Conservation (phyloP, 805 yeast species). For the Komagataella phaffii region DNA sequence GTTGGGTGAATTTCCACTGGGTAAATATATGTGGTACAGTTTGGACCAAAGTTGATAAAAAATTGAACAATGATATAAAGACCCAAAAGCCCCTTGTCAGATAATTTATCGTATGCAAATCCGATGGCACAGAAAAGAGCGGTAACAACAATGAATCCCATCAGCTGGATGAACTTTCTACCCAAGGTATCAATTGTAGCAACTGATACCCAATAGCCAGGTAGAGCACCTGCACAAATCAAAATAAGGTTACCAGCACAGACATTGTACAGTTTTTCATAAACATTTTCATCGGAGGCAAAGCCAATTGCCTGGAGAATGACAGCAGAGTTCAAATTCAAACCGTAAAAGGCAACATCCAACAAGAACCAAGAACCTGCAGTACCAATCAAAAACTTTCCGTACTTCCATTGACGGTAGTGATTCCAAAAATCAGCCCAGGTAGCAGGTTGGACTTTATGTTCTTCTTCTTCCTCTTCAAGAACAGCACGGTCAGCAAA, state of each 20-base stretch:
- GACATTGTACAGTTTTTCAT: conserved; percentile 55
- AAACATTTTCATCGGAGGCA: conserved; percentile 60
- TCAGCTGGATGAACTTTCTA: conserved; percentile 71
- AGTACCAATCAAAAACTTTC: conserved; percentile 75
- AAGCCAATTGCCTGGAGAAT: conserved; percentile 78
- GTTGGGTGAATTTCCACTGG: conserved; percentile 94
- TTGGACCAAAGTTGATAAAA: conserved; percentile 89
- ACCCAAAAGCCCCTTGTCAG: conserved; percentile 57
- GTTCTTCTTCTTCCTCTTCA: conserved; percentile 30
- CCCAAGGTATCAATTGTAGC: conserved; percentile 74
- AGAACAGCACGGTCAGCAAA: conserved; percentile 14
- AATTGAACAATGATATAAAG: conserved; percentile 73
- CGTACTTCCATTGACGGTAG: conserved; percentile 78
- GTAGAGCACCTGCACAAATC: conserved; percentile 89
- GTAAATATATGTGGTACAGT: conserved; percentile 79
- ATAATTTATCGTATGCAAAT: conserved; percentile 64
- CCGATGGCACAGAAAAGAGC: conserved; percentile 68
- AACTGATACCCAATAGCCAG: conserved; percentile 84
- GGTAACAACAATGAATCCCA: conserved; percentile 65
- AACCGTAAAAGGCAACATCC: conserved; percentile 86
- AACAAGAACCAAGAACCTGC: conserved; percentile 87
- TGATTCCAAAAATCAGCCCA: conserved; percentile 58
- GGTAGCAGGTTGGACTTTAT: conserved; percentile 40
- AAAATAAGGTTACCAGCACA: conserved; percentile 90
- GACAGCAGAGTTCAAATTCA: conserved; percentile 69